These are phyloP conservation scores for Candida methanosorbosa DNA, from an alignment of 805 yeast genomes.

Conservation along the genomic window DNA sequence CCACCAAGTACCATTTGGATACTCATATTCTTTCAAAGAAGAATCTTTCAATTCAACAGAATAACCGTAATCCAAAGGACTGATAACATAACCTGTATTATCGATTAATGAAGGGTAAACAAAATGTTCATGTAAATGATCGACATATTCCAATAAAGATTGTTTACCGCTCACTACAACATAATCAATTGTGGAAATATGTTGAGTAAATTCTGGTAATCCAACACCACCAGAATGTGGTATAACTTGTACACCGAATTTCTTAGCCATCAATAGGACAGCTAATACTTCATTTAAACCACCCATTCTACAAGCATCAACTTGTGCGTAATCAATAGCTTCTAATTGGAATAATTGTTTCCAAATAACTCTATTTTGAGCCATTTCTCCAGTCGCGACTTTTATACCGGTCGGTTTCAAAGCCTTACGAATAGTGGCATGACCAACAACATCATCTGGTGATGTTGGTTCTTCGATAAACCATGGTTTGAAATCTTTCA, in stretches of 20 bases:
- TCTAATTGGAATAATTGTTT: slow-evolving; percentile 15
- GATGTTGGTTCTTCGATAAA: slow-evolving; percentile 19
- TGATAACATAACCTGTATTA: slow-evolving; percentile 12
- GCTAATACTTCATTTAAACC: slow-evolving; percentile 16
- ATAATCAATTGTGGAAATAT: slow-evolving; percentile 15
- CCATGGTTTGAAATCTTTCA: slow-evolving; percentile 13
- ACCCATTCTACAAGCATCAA: slow-evolving; percentile 15
- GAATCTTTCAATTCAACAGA: slow-evolving; percentile 9
- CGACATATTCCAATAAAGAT: slow-evolving; percentile 14
- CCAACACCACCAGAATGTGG: slow-evolving; percentile 19
- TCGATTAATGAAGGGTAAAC: slow-evolving; percentile 10
- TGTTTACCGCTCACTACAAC: slow-evolving; percentile 10
- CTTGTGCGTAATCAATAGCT: slow-evolving; percentile 16
- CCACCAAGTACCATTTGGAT: slow-evolving; percentile 16
- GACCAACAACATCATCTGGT: slow-evolving; percentile 18
- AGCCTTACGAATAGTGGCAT: slow-evolving; percentile 13
- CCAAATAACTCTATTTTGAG: slow-evolving; percentile 16
- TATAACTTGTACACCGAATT: slow-evolving; percentile 13
- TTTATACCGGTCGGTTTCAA: slow-evolving; percentile 11
- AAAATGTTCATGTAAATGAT: slow-evolving; percentile 12
- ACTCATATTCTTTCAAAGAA: slow-evolving; percentile 11
- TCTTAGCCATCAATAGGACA: slow-evolving; percentile 13
- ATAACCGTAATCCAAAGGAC: slow-evolving; percentile 15
- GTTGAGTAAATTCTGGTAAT: slow-evolving; percentile 15
- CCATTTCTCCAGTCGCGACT: slow-evolving; percentile 20